Percentiles rank a stretch among this genome's conserved stretches.
These are phyloP conservation scores for Trifolium subterraneum DNA, from an alignment of 306 rosid species.

Conservation along the genomic window DNA sequence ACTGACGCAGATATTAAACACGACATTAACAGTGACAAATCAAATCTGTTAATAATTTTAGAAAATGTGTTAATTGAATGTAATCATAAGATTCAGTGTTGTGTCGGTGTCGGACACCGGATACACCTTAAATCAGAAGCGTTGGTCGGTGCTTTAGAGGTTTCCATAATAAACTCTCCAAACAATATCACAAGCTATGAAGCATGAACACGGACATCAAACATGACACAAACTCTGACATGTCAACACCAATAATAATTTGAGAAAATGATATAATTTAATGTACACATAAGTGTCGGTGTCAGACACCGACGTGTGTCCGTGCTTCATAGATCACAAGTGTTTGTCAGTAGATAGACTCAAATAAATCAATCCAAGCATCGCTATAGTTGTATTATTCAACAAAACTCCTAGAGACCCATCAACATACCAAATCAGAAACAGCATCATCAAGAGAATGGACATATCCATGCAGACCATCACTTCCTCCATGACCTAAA, in stretches of 20 bases:
- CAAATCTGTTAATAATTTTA: neutral
- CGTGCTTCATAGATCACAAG: neutral
- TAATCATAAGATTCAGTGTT: neutral
- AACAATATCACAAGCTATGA: neutral
- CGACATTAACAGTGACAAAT: neutral
- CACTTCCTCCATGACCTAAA: constrained; percentile 95
- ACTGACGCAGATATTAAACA: neutral
- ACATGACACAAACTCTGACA: no score
- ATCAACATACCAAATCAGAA: constrained; percentile 70
- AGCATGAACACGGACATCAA: no score
- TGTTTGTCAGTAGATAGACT: neutral
- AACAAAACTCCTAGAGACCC: neutral
- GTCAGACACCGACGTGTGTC: no score
- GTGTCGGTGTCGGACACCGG: neutral
- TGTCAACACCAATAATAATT: no score
- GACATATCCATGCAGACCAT: constrained; percentile 90
- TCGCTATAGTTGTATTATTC: neutral
- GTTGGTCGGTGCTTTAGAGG: neutral
- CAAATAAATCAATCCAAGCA: neutral
- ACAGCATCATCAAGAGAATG: constrained; percentile 92
- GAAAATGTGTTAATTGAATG: neutral
- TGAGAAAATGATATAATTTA: no score
- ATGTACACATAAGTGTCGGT: neutral
- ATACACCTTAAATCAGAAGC: neutral
- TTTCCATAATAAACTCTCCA: no score